Base-by-base conservation (phyloP, 2,329 filamentous ascomycete species). In the Huntiella decipiens region DNA sequence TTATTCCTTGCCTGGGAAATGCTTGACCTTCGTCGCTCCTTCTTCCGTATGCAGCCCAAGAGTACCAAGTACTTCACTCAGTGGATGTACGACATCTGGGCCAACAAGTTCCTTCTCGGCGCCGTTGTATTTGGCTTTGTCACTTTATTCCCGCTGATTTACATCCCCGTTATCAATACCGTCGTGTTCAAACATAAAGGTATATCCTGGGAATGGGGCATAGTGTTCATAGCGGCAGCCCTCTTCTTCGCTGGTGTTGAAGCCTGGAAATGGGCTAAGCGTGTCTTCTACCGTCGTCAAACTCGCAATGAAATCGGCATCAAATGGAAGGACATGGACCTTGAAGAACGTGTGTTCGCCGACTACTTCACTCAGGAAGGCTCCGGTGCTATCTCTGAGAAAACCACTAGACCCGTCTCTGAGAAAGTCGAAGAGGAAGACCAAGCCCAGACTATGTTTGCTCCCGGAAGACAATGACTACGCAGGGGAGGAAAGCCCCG, bases 1-100 rank as follows among this genome's bases (percentile, higher is more conserved):
- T 68, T 85, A 13, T 82, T 85, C 63, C 66, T 83, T 4, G 81
- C 82, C 0, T 86, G 81, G 81, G 79, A 86, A 58, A 79, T 83
- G 70, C 68, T 83, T 50, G 70, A 82, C 54, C 71, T 79, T 61
- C 75, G 80, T 16, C 73, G 77, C 38, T 78, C 73, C 5, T 82
- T 86, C 65, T 85, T 86, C 70, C 68, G 71, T 54, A 81, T 84
- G 74, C 72, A 81, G 54, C 74, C 78, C 0, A 64, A 65, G 12
- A 71, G 68, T 17, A 74, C 70, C 54, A 63, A 62, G 48, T 73
- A 75, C 56, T 67, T 78, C 47, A 77, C 73, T 0, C 73, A 80
- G 54, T 83, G 78, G 77, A 67, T 74, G 54, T 54, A 67, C 48
- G 76, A 81, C 53, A 66, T 83, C 43, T 82, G 77, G 77, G 64